phyloP scores from a whole-genome alignment of 73 alveolate genomes.

The Stentor roeselii region DNA sequence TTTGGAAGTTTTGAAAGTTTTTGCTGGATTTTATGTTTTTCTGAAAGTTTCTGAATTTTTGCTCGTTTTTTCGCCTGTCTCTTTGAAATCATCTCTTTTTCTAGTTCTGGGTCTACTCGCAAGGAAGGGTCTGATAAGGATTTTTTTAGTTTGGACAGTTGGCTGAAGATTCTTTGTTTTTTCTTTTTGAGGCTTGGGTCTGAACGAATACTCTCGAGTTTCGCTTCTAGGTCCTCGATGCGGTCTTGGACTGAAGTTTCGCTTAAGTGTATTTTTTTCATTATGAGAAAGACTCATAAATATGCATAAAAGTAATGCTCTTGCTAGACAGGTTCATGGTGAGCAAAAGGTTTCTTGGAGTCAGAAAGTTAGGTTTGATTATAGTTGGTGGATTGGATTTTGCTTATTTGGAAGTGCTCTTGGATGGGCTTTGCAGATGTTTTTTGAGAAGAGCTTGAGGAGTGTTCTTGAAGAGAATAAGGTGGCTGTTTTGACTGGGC shows the following conservation, averaged over 20 bases:
- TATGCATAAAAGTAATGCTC: no score
- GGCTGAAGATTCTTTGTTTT: slow-evolving; percentile 7
- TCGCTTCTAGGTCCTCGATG: neutral
- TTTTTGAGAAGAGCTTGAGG: no score
- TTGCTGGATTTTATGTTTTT: neutral
- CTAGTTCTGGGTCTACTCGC: neutral
- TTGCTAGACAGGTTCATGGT: no score
- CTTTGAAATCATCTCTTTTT: neutral
- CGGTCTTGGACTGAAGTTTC: neutral
- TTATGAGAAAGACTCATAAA: no score
- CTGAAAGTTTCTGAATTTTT: neutral
- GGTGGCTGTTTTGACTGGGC: no score
- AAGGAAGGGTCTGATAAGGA: neutral
- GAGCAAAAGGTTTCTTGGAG: no score
- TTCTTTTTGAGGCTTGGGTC: neutral
- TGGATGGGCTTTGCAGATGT: no score
- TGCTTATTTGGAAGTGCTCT: no score
- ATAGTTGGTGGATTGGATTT: no score
- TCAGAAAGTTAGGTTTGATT: no score
- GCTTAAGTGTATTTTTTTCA: slow-evolving; percentile 3
- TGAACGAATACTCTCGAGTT: neutral
- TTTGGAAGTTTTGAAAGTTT: neutral
- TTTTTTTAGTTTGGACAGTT: slow-evolving; percentile 17
- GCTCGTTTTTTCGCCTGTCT: slow-evolving; percentile 12
- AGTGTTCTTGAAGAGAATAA: no score